Conservation (phyloP, 1,284 basidiomycete genomes). For the Mrakiaceae sp. region DNA sequence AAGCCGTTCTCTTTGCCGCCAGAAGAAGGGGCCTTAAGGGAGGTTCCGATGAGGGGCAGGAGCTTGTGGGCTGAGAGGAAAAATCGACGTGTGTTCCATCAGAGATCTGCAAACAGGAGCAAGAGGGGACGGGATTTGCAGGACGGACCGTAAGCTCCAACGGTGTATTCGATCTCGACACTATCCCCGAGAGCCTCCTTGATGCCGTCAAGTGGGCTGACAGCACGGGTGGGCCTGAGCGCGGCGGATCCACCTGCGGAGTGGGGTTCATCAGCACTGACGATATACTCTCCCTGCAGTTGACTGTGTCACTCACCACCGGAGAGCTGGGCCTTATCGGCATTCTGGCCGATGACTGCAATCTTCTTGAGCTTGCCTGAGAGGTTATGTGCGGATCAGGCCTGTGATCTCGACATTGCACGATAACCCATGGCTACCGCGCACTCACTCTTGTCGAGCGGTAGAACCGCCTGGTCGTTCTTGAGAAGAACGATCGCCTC, state of each 20-base stretch:
- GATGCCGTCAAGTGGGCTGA: constrained; percentile 61
- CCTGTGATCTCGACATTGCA: too few relatives aligned
- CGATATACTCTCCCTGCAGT: too few relatives aligned
- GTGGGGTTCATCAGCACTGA: too few relatives aligned
- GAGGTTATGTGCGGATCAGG: too few relatives aligned
- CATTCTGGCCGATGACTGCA: constrained; percentile 65
- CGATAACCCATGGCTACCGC: too few relatives aligned
- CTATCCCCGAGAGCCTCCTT: constrained; percentile 27
- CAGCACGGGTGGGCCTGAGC: constrained; percentile 57
- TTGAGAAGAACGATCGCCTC: constrained; percentile 62
- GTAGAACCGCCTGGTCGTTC: constrained; percentile 50
- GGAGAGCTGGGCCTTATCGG: constrained; percentile 52
- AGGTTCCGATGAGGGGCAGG: background rate
- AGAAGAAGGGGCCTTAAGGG: background rate
- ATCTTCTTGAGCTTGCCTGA: constrained; percentile 44
- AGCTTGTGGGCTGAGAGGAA: background rate
- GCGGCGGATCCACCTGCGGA: constrained; percentile 54
- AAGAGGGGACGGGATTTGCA: too few relatives aligned
- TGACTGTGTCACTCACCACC: constrained; percentile 31
- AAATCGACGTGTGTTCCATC: background rate
- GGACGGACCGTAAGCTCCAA: background rate
- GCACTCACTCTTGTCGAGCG: constrained; percentile 35
- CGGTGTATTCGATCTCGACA: background rate
- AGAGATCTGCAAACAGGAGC: too few relatives aligned
- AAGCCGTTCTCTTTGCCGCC: background rate